Conservation (phyloP, 768 basidiomycete species). For the Lactarius hengduanensis region DNA sequence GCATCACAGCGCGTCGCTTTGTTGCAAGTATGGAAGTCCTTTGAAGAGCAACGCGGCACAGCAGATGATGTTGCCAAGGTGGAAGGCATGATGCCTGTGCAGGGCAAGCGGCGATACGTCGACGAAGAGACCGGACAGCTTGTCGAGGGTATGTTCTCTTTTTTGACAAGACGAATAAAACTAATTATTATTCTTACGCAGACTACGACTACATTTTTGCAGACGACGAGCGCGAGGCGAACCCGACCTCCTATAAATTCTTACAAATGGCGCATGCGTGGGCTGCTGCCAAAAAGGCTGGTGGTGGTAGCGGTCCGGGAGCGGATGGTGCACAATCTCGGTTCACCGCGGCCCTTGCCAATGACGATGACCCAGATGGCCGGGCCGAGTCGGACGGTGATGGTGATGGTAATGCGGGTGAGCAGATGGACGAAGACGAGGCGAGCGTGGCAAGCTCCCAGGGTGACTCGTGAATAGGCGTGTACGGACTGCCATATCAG, state of each 20-base stretch:
- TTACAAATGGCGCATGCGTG: constrained; percentile 93
- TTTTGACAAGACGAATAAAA: neutral
- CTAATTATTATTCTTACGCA: constrained; percentile 34
- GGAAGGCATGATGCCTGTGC: constrained; percentile 89
- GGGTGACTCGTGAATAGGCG: constrained; percentile 34
- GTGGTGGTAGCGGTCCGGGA: constrained; percentile 21
- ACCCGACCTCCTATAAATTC: constrained; percentile 94
- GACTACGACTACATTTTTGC: constrained; percentile 96
- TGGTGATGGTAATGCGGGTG: constrained; percentile 24
- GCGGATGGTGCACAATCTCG: constrained; percentile 41
- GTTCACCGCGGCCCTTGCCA: constrained; percentile 44
- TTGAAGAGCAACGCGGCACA: constrained; percentile 80
- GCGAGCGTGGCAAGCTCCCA: constrained; percentile 55
- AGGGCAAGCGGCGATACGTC: constrained; percentile 79
- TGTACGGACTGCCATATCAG: constrained; percentile 13
- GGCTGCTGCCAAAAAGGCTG: constrained; percentile 49
- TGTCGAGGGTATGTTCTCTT: constrained; percentile 67
- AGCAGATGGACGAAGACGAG: constrained; percentile 36
- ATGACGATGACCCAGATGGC: constrained; percentile 24
- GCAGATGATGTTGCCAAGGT: constrained; percentile 76
- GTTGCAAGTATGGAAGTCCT: constrained; percentile 93
- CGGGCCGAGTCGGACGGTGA: constrained; percentile 15
- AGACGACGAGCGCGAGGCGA: constrained; percentile 92
- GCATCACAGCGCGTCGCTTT: constrained; percentile 78
- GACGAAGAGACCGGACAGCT: constrained; percentile 83